Base-by-base conservation (phyloP, 2,329 filamentous ascomycete genomes). In the Neophaeococcomyces aloes region DNA sequence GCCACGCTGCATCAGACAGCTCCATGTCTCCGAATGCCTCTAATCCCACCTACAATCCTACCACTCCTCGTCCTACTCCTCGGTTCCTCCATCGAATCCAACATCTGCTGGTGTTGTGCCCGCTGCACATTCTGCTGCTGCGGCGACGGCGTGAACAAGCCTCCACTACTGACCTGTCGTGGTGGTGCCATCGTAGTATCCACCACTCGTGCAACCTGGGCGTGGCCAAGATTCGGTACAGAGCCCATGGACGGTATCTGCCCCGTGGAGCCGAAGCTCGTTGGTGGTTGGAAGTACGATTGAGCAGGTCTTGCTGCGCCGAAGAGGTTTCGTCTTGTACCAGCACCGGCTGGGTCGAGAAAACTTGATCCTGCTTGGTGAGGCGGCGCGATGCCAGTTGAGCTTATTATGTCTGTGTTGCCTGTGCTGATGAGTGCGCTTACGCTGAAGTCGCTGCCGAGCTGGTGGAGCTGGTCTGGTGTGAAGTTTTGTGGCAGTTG, bases 391-490 rank as follows among this genome's bases (percentile, higher is more conserved):
- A 21, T 30, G 18, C 30, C 19, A 29, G 13, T 34, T 3, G 39
- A 34, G 70, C 30, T 67, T 49, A n/a, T n/a, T n/a, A 53, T 66
- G 58, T 11, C 55, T 43, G 37, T 44, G 52, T 7, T 45, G 37
- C 27, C 44, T 46, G 19, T 46, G 42, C 18, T 46, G 29, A 42
- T 42, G 7, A 42, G 31, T 17, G 41, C 41, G 31, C 41, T 44
- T 18, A 38, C 25, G 21, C 41, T 44, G 11, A 44, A 8, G 23
- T 37, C 33, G 23, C 34, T 44, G 8, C 33, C 33, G 14, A 38
- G 4, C 25, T 38, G 33, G 33, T 44, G 21, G 14, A 38, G 4
- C 25, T 38, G 33, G 33, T 44, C 33, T 5, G 41, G 33, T 10
- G 33, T 38, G 25, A 31, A 37, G 41, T 18, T 38, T 30, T 25